phyloP scores from a whole-genome alignment of 2,329 filamentous ascomycete species.

The Botryotinia calthae region DNA sequence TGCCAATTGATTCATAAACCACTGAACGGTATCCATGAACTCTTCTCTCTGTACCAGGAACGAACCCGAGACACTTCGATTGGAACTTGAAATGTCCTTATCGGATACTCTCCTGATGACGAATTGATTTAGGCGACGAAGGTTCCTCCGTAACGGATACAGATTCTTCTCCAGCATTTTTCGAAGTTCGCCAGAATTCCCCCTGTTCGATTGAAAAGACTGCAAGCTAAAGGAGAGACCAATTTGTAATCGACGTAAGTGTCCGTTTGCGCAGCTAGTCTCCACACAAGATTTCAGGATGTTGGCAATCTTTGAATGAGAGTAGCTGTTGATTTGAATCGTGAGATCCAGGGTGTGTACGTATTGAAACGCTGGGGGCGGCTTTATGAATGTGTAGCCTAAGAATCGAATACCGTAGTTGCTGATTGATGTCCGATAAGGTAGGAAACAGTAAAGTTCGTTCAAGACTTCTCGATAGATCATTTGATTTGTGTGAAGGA shows the following conservation, averaged over 20 bases:
- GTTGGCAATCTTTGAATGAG: constrained; percentile 17
- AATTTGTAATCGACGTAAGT: constrained; percentile 17
- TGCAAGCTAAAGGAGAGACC: constrained; percentile 17
- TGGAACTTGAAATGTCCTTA: constrained; percentile 6
- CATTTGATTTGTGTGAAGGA: constrained; percentile 17
- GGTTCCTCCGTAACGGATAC: constrained; percentile 14
- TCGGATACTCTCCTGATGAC: constrained; percentile 9
- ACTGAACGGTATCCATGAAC: constrained; percentile 16
- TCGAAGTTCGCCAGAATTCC: constrained; percentile 8
- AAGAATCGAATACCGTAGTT: constrained; percentile 20
- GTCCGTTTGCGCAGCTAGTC: constrained; percentile 18
- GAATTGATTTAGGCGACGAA: constrained; percentile 13
- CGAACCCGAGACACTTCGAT: constrained; percentile 3
- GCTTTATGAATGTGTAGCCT: constrained; percentile 19
- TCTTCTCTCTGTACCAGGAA: constrained; percentile 13
- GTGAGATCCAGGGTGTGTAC: constrained; percentile 20
- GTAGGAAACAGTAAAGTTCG: constrained; percentile 18
- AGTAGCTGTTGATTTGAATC: constrained; percentile 21
- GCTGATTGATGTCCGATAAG: constrained; percentile 17
- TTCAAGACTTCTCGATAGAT: constrained; percentile 21
- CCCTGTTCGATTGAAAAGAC: constrained; percentile 12
- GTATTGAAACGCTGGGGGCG: constrained; percentile 16
- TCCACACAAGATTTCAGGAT: constrained; percentile 18
- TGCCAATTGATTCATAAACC: constrained; percentile 15
- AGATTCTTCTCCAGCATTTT: constrained; percentile 19